phyloP scores from a whole-genome alignment of 2,329 filamentous ascomycete genomes.

The Colletotrichum sp. region DNA sequence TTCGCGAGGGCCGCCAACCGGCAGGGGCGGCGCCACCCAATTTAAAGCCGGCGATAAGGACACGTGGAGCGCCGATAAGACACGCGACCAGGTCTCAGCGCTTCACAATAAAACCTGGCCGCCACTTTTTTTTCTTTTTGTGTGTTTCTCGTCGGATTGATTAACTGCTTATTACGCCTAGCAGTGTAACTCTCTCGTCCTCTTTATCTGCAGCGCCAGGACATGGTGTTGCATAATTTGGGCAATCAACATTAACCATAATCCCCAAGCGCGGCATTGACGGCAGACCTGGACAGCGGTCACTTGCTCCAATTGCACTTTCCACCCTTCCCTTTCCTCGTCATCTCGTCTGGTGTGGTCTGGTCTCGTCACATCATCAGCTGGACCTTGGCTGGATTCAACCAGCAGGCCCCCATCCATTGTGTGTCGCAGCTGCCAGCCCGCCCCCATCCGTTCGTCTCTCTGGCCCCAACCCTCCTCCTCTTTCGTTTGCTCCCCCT shows the following conservation, averaged over 20 bases:
- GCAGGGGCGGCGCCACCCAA: neutral
- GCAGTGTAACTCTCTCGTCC: neutral
- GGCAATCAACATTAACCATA: neutral
- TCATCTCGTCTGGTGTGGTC: neutral
- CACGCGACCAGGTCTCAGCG: neutral
- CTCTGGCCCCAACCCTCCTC: no score
- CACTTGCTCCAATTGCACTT: neutral
- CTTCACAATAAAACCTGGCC: neutral
- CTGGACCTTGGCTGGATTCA: neutral
- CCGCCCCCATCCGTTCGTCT: neutral
- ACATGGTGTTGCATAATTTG: neutral
- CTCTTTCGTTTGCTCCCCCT: neutral
- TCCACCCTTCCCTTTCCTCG: neutral
- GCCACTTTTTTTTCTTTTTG: neutral
- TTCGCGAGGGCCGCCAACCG: constrained; percentile 9
- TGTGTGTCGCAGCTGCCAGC: neutral
- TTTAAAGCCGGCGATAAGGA: constrained; percentile 11
- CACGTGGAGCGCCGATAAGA: constrained; percentile 18
- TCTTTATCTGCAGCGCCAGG: neutral
- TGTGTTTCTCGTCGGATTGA: neutral
- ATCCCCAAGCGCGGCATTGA: neutral
- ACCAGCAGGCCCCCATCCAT: neutral
- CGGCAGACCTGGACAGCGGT: neutral
- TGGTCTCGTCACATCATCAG: neutral
- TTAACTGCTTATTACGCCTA: neutral